A percentile compares a stretch with the other conserved stretches of the same genome.
Evolutionary conservation across 2,329 filamentous ascomycete species (phyloP).

Genomic region (Ophiostoma triangulosporum): DNA sequence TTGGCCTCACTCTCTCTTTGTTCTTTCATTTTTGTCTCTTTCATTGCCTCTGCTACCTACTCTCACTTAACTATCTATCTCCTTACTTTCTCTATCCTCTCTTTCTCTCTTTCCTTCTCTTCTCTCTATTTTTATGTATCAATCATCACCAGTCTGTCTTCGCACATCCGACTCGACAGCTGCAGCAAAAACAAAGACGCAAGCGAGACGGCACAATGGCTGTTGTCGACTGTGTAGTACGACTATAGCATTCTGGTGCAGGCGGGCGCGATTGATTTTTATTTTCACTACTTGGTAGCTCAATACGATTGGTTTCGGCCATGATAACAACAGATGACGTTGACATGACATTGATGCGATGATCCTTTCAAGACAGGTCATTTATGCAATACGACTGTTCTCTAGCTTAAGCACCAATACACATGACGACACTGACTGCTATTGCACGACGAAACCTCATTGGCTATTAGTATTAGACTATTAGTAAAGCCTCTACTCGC

Average conservation of each 20-base stretch:
- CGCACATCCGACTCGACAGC: neutral
- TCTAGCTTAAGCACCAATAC: too few species aligned
- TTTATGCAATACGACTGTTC: too few species aligned
- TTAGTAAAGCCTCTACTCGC: too few species aligned
- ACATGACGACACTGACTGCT: too few species aligned
- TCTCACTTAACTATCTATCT: neutral
- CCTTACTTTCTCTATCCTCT: neutral
- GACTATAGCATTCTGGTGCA: neutral
- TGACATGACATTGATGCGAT: too few species aligned
- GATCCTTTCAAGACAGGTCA: too few species aligned
- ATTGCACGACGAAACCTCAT: too few species aligned
- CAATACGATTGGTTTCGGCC: neutral
- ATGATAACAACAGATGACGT: too few species aligned
- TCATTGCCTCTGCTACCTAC: neutral
- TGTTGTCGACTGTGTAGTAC: neutral
- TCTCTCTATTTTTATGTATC: neutral
- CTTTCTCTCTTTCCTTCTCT: neutral
- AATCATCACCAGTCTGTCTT: neutral
- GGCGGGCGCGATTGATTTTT: neutral
- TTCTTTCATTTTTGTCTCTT: neutral
- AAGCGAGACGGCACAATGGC: neutral
- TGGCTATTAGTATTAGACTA: too few species aligned
- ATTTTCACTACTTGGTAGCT: neutral
- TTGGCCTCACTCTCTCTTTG: neutral
- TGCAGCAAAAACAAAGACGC: neutral